Evolutionary conservation across 2,329 filamentous ascomycete species (phyloP).

Genomic region (Colletotrichum aenigma): DNA sequence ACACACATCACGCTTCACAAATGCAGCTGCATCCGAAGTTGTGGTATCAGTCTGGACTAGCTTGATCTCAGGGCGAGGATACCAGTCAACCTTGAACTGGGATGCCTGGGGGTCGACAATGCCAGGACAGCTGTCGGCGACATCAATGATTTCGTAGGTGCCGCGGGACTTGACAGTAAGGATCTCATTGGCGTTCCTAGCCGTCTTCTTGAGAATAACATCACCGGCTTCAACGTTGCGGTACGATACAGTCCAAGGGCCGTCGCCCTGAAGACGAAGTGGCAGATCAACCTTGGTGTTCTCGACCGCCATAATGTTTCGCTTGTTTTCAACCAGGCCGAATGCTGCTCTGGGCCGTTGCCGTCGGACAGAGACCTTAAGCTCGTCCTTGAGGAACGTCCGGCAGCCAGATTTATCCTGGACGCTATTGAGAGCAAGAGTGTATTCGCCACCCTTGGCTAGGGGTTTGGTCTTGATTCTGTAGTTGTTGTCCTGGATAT

Average conservation of each 20-base stretch:
- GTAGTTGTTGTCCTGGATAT: conserved; percentile 66
- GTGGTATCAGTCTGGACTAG: conserved; percentile 70
- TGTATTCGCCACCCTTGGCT: conserved; percentile 86
- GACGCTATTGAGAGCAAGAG: conserved; percentile 81
- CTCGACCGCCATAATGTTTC: conserved; percentile 77
- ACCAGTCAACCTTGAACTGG: conserved; percentile 83
- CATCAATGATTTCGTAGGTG: conserved; percentile 78
- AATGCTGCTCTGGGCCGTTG: conserved; percentile 89
- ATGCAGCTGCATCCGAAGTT: conserved; percentile 52
- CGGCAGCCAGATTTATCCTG: conserved; percentile 88
- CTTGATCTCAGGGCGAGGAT: conserved; percentile 75
- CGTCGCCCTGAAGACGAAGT: conserved; percentile 82
- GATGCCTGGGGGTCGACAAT: conserved; percentile 75
- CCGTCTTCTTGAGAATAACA: conserved; percentile 50
- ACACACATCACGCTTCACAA: conserved; percentile 82
- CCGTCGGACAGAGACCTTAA: conserved; percentile 84
- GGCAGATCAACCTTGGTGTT: conserved; percentile 76
- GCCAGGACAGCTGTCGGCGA: conserved; percentile 84
- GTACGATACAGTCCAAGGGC: conserved; percentile 83
- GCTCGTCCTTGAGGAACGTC: conserved; percentile 81
- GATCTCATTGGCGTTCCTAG: conserved; percentile 67
- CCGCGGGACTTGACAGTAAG: conserved; percentile 71
- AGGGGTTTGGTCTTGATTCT: conserved; percentile 79
- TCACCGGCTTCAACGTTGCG: conserved; percentile 65
- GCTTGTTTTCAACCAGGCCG: conserved; percentile 82